These are phyloP conservation scores for Pestalotiopsis sp. DNA, from an alignment of 2,329 filamentous ascomycete genomes.

Conservation along the genomic window DNA sequence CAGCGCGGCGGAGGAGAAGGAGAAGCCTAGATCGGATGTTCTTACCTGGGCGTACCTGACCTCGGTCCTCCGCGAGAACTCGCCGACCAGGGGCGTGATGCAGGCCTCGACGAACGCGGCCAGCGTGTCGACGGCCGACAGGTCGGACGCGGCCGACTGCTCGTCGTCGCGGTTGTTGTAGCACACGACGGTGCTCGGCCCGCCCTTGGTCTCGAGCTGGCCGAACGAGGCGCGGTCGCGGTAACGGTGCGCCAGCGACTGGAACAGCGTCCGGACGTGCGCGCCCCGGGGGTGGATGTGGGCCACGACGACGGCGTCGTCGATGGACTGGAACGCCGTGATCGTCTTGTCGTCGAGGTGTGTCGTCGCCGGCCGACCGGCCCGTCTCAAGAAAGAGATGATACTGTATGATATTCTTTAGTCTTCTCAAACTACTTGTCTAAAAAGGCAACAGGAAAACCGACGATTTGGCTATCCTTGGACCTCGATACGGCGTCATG, in stretches of 20 bases:
- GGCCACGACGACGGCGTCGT: conserved; percentile 46
- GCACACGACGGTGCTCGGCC: conserved; percentile 32
- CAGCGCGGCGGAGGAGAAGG: background rate
- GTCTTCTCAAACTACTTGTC: background rate
- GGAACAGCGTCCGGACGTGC: conserved; percentile 33
- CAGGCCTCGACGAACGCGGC: conserved; percentile 41
- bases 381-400: conserved; percentile 30
- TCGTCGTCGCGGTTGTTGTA: conserved; percentile 43
- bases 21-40: background rate
- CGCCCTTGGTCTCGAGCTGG: conserved; percentile 21
- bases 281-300: conserved; percentile 33
- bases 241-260: conserved; percentile 36
- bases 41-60: conserved; percentile 40
- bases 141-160: conserved; percentile 34
- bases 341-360: conserved; percentile 23
- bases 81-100: conserved; percentile 41
- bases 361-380: conserved; percentile 27
- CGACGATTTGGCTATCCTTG: conserved; percentile 40
- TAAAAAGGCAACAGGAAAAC: conserved; percentile 16
- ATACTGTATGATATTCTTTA: conserved; percentile 31
- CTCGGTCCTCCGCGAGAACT: conserved; percentile 49
- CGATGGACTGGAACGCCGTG: conserved; percentile 35
- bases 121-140: conserved; percentile 35
- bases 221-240: conserved; percentile 47
- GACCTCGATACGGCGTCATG: conserved; percentile 44